Evolutionary conservation across 2,329 filamentous ascomycete species (phyloP).

Genomic region (Apiospora malaysiana): DNA sequence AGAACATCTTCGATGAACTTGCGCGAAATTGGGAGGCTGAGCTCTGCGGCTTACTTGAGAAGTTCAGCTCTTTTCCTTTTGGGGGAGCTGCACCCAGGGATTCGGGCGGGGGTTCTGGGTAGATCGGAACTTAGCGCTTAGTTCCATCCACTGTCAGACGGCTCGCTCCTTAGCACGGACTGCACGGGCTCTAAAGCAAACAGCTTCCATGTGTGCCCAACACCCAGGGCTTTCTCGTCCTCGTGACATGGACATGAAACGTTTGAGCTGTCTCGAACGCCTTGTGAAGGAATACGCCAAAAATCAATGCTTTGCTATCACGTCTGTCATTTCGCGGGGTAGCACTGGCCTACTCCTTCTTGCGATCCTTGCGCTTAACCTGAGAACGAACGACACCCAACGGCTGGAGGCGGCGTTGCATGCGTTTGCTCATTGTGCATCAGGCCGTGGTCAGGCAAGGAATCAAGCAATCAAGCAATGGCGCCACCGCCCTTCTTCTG

Average conservation of each 20-base stretch:
- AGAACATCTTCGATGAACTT: not conserved
- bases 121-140: slow-evolving; percentile 11
- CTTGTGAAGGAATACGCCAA: no score
- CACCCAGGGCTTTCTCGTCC: no score
- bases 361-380: not conserved
- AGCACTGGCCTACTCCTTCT: no score
- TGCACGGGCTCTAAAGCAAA: no score
- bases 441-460: not conserved
- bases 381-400: not conserved
- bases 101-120: not conserved
- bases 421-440: not conserved
- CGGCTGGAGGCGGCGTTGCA: not conserved
- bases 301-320: no score
- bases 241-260: no score
- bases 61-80: not conserved
- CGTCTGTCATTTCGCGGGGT: no score
- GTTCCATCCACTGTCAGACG: not conserved
- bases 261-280: not conserved
- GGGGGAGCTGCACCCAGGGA: not conserved
- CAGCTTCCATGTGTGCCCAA: no score
- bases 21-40: not conserved
- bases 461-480: not conserved
- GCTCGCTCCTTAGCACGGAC: slow-evolving; percentile 4
- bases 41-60: not conserved
- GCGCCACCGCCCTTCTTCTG: not conserved